These are phyloP conservation scores for Apiotrichum porosum DNA, from an alignment of 1,284 basidiomycete genomes.

Conservation along the genomic window DNA sequence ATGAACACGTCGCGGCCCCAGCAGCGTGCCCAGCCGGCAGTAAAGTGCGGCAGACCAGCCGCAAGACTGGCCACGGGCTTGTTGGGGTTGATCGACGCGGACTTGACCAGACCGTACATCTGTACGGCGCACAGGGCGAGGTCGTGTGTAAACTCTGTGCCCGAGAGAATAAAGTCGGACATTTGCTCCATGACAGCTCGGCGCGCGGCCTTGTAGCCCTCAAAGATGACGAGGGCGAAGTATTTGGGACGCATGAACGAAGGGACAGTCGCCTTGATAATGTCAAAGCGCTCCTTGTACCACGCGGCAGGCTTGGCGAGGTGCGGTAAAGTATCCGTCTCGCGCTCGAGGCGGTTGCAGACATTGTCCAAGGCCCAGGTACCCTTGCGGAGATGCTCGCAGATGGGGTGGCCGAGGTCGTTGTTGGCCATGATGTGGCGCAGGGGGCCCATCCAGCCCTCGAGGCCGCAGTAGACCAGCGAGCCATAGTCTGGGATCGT, in stretches of 20 bases:
- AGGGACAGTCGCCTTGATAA: constrained; percentile 66
- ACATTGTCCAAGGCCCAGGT: constrained; percentile 87
- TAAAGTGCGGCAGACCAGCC: constrained; percentile 90
- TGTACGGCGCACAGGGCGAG: constrained; percentile 81
- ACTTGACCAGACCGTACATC: constrained; percentile 84
- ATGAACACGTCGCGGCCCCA: constrained; percentile 99
- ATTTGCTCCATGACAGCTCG: constrained; percentile 74
- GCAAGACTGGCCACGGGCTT: constrained; percentile 73
- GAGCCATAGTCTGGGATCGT: constrained; percentile 67
- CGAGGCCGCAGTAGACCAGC: constrained; percentile 81
- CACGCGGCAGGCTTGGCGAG: constrained; percentile 68
- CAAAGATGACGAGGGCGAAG: constrained; percentile 81
- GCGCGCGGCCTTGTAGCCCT: constrained; percentile 84
- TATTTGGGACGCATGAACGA: constrained; percentile 88
- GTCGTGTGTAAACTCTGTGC: constrained; percentile 83
- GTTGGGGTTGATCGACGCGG: constrained; percentile 69
- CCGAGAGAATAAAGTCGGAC: constrained; percentile 75
- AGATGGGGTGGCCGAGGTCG: constrained; percentile 85
- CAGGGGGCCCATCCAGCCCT: constrained; percentile 91
- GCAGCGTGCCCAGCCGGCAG: constrained; percentile 82
- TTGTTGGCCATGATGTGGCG: constrained; percentile 76
- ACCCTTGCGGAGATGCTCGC: constrained; percentile 76
- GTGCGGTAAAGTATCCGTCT: constrained; percentile 54
- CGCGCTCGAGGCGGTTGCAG: constrained; percentile 58
- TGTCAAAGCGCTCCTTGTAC: constrained; percentile 77